Evolutionary conservation across 2,329 filamentous ascomycete species (phyloP).

Genomic region (Helotiales sp.): DNA sequence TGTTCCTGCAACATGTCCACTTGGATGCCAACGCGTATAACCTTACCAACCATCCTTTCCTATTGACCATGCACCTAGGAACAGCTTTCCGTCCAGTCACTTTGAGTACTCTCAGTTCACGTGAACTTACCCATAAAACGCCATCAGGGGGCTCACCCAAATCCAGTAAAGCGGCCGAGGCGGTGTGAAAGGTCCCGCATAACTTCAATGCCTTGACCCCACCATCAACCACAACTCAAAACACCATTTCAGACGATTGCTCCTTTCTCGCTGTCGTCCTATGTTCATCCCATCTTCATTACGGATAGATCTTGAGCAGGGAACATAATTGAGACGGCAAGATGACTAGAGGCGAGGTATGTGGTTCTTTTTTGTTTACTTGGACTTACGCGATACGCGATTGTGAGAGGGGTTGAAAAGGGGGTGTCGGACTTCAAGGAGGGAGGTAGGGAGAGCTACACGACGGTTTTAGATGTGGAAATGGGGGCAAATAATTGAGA

Average conservation of each 20-base stretch:
- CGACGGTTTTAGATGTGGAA: background rate
- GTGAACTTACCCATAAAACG: no score
- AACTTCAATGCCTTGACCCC: background rate
- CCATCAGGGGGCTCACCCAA: no score
- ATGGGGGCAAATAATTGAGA: background rate
- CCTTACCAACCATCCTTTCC: background rate
- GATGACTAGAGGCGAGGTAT: conserved; percentile 33
- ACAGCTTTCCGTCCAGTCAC: no score
- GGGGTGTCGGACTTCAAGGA: background rate
- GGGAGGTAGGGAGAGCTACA: background rate
- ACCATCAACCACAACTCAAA: background rate
- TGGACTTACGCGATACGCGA: background rate
- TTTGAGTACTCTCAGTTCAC: no score
- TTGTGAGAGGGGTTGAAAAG: background rate
- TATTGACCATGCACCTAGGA: no score
- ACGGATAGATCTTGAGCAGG: background rate
- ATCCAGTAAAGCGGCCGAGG: no score
- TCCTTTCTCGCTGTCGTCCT: background rate
- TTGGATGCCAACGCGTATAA: no score
- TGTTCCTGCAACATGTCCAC: no score
- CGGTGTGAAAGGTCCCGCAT: no score
- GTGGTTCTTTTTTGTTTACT: conserved; percentile 7
- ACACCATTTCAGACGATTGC: background rate
- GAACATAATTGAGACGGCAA: conserved; percentile 7
- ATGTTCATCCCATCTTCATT: conserved; percentile 2